Conservation (phyloP, 23 red algal species). For the Gracilaria domingensis region DNA sequence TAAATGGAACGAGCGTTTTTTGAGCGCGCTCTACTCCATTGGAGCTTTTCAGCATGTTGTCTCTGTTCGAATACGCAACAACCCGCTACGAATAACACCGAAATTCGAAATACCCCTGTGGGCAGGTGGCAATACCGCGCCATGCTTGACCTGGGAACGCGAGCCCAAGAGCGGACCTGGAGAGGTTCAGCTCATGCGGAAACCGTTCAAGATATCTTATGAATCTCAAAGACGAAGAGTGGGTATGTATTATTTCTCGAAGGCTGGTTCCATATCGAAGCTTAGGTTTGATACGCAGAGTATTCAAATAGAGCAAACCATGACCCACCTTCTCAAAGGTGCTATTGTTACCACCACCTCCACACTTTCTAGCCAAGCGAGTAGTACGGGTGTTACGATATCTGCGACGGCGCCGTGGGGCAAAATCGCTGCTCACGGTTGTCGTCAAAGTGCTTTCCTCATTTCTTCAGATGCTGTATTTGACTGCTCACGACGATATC, state of each 20-base stretch:
- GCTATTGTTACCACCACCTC: constrained; percentile 14
- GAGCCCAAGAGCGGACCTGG: constrained; percentile 21
- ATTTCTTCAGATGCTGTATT: constrained; percentile 9
- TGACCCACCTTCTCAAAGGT: constrained; percentile 10
- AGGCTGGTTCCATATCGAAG: not conserved
- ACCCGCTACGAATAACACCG: constrained; percentile 4
- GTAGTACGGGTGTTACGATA: not conserved
- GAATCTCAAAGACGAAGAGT: constrained; percentile 8
- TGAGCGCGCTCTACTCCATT: not conserved
- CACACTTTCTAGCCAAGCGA: not conserved
- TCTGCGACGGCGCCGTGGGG: constrained; percentile 17
- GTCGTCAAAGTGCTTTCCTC: not conserved
- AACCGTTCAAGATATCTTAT: constrained; percentile 18
- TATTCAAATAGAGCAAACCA: constrained; percentile 24
- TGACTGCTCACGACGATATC: not conserved
- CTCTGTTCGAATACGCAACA: constrained; percentile 11
- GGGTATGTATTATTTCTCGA: not conserved
- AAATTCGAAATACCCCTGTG: not conserved
- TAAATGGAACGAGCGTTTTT: constrained; percentile 6
- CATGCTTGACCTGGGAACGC: constrained; percentile 14
- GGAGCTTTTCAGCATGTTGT: not conserved
- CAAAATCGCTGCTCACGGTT: not conserved
- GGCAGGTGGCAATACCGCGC: not conserved
- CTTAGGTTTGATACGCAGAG: not conserved
- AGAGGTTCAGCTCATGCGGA: not conserved